phyloP scores from a whole-genome alignment of 345 rosid genomes.

The Clarkia xantiana region DNA sequence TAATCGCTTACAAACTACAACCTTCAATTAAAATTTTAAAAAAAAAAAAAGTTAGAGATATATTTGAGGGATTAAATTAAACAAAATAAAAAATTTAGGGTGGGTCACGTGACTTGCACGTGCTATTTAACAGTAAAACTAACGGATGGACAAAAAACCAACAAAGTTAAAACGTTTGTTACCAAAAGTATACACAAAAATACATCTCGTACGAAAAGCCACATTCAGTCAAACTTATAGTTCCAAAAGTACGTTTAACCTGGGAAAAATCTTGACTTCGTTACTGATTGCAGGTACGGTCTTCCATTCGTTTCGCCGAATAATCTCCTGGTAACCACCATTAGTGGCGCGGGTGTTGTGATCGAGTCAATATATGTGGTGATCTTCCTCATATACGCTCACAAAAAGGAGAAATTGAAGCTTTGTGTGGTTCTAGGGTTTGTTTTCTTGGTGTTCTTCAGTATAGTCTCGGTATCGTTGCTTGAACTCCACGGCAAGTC shows the following conservation, averaged over 20 bases:
- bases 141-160: too few relatives aligned
- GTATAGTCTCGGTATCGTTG: constrained; percentile 16
- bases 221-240: neutral
- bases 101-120: too few relatives aligned
- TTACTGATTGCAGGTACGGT: constrained; percentile 19
- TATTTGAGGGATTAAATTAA: too few relatives aligned
- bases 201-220: too few relatives aligned
- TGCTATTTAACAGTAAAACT: too few relatives aligned
- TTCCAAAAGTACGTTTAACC: neutral
- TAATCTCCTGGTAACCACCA: constrained; percentile 17
- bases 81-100: too few relatives aligned
- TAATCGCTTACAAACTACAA: constrained; percentile 1
- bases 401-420: constrained; percentile 18
- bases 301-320: constrained; percentile 26
- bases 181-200: too few relatives aligned
- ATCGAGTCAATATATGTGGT: constrained; percentile 19
- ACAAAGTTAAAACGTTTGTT: too few relatives aligned
- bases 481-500: constrained; percentile 14
- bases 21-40: neutral
- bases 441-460: constrained; percentile 11
- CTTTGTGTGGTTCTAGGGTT: constrained; percentile 15
- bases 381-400: constrained; percentile 16
- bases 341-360: constrained; percentile 19
- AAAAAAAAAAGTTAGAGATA: too few relatives aligned
- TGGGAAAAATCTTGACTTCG: too few relatives aligned